These are phyloP conservation scores for Tuber magnatum DNA, from an alignment of 495 filamentous ascomycete genomes.

Conservation along the genomic window DNA sequence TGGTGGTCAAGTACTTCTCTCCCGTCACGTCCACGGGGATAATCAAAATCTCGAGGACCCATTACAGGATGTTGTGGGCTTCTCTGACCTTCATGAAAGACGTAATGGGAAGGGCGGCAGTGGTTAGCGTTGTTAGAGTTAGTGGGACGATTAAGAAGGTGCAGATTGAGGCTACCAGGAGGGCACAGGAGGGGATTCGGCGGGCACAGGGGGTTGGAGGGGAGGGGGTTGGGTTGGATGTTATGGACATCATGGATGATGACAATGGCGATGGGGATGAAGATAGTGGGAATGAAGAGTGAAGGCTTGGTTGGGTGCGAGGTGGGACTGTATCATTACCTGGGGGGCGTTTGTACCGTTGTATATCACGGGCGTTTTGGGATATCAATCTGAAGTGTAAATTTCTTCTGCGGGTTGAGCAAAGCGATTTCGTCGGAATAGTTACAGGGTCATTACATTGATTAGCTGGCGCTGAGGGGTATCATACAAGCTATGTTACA, in stretches of 20 bases:
- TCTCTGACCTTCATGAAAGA: conserved; percentile 74
- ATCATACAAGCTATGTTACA: conserved; percentile 1
- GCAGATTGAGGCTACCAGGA: conserved; percentile 76
- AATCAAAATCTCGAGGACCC: conserved; percentile 65
- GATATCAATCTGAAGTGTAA: not conserved
- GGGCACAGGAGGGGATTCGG: conserved; percentile 60
- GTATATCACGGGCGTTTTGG: not conserved
- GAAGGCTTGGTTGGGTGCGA: not conserved
- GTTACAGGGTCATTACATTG: not conserved
- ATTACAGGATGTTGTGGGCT: conserved; percentile 82
- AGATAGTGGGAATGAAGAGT: not conserved
- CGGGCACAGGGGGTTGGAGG: conserved; percentile 50
- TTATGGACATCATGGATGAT: conserved; percentile 45
- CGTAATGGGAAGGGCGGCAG: conserved; percentile 56
- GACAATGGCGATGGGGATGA: conserved; percentile 49
- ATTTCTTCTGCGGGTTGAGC: not conserved
- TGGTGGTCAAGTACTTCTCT: conserved; percentile 86
- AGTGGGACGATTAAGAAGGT: conserved; percentile 88
- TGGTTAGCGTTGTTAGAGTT: conserved; percentile 82
- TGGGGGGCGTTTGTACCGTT: not conserved
- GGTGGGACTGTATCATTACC: not conserved
- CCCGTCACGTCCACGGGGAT: conserved; percentile 90
- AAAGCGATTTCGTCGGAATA: not conserved
- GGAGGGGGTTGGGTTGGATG: conserved; percentile 43
- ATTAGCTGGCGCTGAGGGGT: not conserved